phyloP scores from a whole-genome alignment of 768 basidiomycete species.

The Podaxis pistillaris region DNA sequence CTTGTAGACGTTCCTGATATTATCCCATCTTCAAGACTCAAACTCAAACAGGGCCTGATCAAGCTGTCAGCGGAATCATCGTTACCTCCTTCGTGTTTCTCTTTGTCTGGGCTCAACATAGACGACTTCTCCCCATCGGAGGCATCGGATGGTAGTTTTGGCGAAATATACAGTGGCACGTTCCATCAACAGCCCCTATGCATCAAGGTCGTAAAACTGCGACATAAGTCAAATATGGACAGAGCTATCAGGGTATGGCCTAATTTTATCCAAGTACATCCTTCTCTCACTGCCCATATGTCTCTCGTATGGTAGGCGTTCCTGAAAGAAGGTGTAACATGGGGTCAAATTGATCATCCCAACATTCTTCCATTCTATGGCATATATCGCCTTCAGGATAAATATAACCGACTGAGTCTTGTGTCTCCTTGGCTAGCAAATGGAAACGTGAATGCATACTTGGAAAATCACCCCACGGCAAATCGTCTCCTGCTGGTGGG shows the following conservation, averaged over 20 bases:
- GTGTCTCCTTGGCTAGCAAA: constrained; percentile 37
- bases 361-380: constrained; percentile 38
- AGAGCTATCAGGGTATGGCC: constrained; percentile 13
- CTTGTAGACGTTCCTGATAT: constrained; percentile 8
- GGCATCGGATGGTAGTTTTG: constrained; percentile 18
- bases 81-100: constrained; percentile 7
- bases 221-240: constrained; percentile 21
- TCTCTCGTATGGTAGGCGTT: constrained; percentile 19
- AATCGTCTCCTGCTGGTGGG: constrained; percentile 18
- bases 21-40: background rate
- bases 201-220: constrained; percentile 22
- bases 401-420: constrained; percentile 25
- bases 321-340: constrained; percentile 26
- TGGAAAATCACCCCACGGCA: constrained; percentile 17
- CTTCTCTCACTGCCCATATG: background rate
- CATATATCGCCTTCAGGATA: constrained; percentile 24
- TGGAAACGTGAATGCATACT: constrained; percentile 28
- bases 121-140: constrained; percentile 17
- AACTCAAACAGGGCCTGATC: constrained; percentile 2
- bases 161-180: constrained; percentile 21
- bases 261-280: constrained; percentile 9
- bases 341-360: constrained; percentile 25
- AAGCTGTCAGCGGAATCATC: constrained; percentile 5
- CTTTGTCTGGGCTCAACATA: background rate
- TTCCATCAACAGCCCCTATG: constrained; percentile 17